Base-by-base conservation (phyloP, 768 basidiomycete species). In the Agaricus sinodeliciosus region DNA sequence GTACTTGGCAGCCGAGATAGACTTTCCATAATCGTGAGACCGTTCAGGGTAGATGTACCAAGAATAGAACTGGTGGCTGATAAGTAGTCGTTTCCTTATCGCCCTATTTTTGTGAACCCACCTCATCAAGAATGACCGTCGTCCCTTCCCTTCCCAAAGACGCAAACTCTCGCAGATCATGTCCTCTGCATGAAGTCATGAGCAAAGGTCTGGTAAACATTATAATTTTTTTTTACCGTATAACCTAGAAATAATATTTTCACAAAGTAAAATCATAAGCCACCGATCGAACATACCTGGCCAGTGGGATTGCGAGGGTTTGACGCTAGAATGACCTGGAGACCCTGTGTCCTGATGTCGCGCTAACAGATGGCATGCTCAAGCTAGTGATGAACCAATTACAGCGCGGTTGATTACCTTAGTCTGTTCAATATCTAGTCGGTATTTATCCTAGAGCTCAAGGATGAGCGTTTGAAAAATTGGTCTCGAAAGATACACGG, bases 241-340 rank as follows among this genome's bases (percentile, higher is more conserved):
- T 78, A 45, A 89, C 84, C 77, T 78, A 57, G 19, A 22, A 28
- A 16, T 42, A 39, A 26, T 31, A 45, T n/a, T 22, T 34, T 27
- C 19, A 9, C n/a, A 48, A 25, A 28, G 18, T 45, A 18, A 18
- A 28, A n/a, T 15, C 2, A 27, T 28, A 5, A 15, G 18, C 11
- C 15, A 34, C 39, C 22, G 15, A 19, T 54, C 59, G 11, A 31
- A 31, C 8, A 79, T 49, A 85, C 82, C 65, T 95, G 94, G n/a
- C 94, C 93, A 1, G 94, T 96, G 3, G 94, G 94, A 64, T 96
- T 97, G 49, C 94, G 83, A n/a, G 94, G 94, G 69, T 96, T 97
- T 19, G 90, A 93, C 0, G 91, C 88, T 41, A 94, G 72, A 52
- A 95, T 78, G 46, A 94, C 91, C 9, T 85, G 80, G 16, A 94